Evolutionary conservation across 2,329 filamentous ascomycete species (phyloP).

Genomic region (Pseudogymnoascus verrucosus): DNA sequence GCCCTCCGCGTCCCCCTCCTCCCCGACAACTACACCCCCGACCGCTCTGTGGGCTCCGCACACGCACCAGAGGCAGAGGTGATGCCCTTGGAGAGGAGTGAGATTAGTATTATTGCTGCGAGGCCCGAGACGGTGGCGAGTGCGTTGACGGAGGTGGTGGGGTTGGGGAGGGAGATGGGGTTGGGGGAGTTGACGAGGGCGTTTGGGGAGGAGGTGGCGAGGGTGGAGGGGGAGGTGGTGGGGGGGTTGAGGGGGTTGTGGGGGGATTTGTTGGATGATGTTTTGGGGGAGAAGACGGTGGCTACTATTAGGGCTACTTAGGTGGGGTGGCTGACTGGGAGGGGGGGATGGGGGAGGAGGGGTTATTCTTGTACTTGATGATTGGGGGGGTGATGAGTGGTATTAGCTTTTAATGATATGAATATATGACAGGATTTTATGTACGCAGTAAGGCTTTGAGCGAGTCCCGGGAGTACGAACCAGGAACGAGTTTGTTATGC

Average conservation of each 20-base stretch:
- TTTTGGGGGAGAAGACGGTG: slow-evolving; percentile 23
- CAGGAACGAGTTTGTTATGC: background rate
- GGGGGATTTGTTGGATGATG: slow-evolving; percentile 49
- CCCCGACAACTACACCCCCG: slow-evolving; percentile 45
- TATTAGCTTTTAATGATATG: background rate
- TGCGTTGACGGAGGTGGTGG: slow-evolving; percentile 50
- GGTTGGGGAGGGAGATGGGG: slow-evolving; percentile 40
- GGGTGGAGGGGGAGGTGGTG: slow-evolving; percentile 28
- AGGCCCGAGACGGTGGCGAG: slow-evolving; percentile 44
- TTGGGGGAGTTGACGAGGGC: slow-evolving; percentile 47
- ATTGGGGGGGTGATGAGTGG: background rate
- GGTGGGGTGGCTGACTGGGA: background rate
- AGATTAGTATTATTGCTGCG: slow-evolving; percentile 49
- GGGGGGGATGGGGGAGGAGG: background rate
- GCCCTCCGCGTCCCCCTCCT: slow-evolving; percentile 49
- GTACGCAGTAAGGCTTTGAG: background rate
- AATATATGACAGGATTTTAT: background rate
- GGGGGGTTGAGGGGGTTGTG: slow-evolving; percentile 48
- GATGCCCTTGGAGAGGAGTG: slow-evolving; percentile 33
- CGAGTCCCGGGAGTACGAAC: background rate
- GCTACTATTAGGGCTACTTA: background rate
- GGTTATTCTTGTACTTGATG: background rate
- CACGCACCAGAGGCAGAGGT: slow-evolving; percentile 38
- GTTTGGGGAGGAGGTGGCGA: slow-evolving; percentile 29
- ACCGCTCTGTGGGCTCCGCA: slow-evolving; percentile 23